Percentiles rank a stretch among this genome's conserved stretches.
These are phyloP conservation scores for Fusarium tupiense DNA, from an alignment of 2,329 filamentous ascomycete species.

Conservation along the genomic window DNA sequence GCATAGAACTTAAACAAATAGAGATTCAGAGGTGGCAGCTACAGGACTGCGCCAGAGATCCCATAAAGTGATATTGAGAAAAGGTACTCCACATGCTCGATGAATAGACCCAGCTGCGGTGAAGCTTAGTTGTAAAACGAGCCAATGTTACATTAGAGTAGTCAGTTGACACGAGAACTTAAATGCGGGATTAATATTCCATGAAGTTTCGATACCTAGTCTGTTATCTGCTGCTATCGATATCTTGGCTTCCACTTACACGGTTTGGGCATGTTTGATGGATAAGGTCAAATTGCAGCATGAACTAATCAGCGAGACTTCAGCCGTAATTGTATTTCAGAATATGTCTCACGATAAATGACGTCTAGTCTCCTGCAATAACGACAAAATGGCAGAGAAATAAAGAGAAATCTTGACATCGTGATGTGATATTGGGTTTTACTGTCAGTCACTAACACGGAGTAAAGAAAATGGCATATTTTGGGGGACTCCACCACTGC, in stretches of 20 bases:
- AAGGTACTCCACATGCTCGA: not conserved
- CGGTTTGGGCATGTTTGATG: not conserved
- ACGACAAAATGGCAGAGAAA: not conserved
- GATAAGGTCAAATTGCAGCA: not conserved
- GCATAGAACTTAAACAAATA: not conserved
- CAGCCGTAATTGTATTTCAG: not conserved
- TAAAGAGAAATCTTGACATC: not conserved
- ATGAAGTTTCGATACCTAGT: not conserved
- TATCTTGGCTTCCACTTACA: not conserved
- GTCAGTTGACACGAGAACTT: not conserved
- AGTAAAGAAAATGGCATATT: conserved; percentile 3
- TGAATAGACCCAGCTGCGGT: not conserved
- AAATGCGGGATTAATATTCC: not conserved
- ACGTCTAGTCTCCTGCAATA: not conserved
- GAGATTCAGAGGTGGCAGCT: not conserved
- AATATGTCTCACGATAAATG: too few relatives aligned
- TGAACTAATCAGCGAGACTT: not conserved
- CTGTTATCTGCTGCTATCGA: not conserved
- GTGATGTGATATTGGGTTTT: not conserved
- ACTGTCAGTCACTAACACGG: conserved; percentile 5
- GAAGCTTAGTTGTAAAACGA: not conserved
- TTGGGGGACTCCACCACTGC: conserved; percentile 5
- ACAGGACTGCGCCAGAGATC: not conserved
- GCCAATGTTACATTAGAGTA: not conserved
- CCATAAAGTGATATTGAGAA: not conserved